These are phyloP conservation scores for Aspergillus aculeatus DNA, from an alignment of 2,329 filamentous ascomycete species.

Conservation along the genomic window DNA sequence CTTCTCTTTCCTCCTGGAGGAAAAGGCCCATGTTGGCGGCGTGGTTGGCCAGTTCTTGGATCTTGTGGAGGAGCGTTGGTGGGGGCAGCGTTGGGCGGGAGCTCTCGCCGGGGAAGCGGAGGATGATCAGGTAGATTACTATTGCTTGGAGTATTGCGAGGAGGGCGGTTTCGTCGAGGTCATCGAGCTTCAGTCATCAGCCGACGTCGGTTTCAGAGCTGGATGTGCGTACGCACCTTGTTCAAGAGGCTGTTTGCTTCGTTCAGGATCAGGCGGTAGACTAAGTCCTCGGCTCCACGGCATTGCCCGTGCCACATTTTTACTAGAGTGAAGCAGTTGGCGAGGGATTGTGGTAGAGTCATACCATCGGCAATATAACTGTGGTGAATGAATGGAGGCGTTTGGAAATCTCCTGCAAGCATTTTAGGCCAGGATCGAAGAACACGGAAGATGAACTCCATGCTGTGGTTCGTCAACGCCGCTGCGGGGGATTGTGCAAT, in stretches of 20 bases:
- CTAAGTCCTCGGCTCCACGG: slow-evolving; percentile 3
- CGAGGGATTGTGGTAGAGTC: background rate
- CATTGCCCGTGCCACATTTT: slow-evolving; percentile 8
- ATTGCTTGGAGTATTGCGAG: slow-evolving; percentile 3
- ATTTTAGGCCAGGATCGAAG: slow-evolving; percentile 5
- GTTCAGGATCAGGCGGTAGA: background rate
- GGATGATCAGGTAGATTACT: slow-evolving; percentile 1
- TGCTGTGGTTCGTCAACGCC: slow-evolving; percentile 5
- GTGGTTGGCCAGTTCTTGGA: slow-evolving; percentile 3
- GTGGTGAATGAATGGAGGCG: slow-evolving; percentile 1
- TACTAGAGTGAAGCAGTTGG: slow-evolving; percentile 1
- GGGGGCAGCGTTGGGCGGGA: background rate
- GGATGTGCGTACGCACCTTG: background rate
- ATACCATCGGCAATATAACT: background rate
- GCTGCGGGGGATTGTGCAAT: no score
- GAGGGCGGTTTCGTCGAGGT: background rate
- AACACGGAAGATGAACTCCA: slow-evolving; percentile 8
- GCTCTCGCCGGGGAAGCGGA: background rate
- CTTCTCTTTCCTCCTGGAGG: slow-evolving; percentile 4
- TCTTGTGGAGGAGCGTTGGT: slow-evolving; percentile 2
- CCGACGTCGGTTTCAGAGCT: no score
- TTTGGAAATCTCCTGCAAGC: slow-evolving; percentile 4
- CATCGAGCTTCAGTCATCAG: background rate
- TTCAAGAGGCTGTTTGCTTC: background rate
- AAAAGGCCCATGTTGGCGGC: background rate